phyloP scores from a whole-genome alignment of 371 early-diverging fungal species.

The Dentiscutata heterogama region DNA sequence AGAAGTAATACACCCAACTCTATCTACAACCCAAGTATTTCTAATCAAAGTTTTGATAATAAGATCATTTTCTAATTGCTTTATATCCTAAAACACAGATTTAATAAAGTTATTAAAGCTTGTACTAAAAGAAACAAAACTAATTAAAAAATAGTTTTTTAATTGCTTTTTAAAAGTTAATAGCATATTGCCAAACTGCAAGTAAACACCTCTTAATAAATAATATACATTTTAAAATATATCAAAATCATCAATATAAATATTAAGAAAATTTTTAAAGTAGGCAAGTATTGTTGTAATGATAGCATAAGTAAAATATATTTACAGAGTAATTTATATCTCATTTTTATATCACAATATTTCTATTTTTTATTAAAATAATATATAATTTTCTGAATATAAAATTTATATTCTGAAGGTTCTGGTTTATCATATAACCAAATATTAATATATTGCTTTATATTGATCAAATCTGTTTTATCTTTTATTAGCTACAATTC shows the following conservation, averaged over 20 bases:
- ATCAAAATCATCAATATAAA: conserved; percentile 20
- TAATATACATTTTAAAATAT: conserved; percentile 6
- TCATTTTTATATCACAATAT: neutral
- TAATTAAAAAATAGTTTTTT: conserved; percentile 23
- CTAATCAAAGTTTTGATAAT: neutral
- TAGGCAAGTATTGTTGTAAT: neutral
- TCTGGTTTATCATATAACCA: neutral
- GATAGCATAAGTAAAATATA: neutral
- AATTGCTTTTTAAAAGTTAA: neutral
- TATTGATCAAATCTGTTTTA: neutral
- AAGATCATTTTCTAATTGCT: neutral
- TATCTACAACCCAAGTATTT: neutral
- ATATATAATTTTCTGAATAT: conserved; percentile 15
- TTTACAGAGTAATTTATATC: neutral
- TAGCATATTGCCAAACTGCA: neutral
- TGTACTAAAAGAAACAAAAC: neutral
- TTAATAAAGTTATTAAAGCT: neutral
- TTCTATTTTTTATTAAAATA: neutral
- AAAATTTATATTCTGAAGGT: neutral
- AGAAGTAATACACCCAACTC: neutral
- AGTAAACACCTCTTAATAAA: neutral
- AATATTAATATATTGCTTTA: neutral
- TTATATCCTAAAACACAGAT: neutral
- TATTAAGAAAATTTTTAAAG: conserved; percentile 4
- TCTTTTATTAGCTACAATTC: neutral